Evolutionary conservation across 352 stramenopile genomes (phyloP), one percentile per base, ranked within the genome.

Genomic region (Globisporangium paroecandrum): DNA sequence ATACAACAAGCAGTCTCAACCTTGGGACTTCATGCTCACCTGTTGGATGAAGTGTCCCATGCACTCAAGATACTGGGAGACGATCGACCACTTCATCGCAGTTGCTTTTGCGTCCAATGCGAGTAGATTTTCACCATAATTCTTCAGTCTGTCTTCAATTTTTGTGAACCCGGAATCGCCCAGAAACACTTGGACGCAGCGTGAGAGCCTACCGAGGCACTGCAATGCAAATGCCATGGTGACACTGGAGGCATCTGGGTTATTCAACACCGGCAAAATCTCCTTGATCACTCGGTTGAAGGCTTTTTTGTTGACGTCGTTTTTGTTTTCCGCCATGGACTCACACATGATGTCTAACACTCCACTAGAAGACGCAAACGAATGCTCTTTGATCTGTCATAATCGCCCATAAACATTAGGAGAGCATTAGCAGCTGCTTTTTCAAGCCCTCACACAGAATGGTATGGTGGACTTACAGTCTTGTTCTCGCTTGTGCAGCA

Each of bases 261-360:
- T 80, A 20, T 72, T 89, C 41, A 95, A 61, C 36, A 82, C 67
- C 0, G 81, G 82, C 4, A 95, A 67, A 38, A 91, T 65, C 22
- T 93, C 82, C 53, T 93, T 92, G 32, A 93, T 58, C 49, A 95
- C 80, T 46, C 80, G 85, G 54, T 93, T 90, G 49, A 93, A 65
- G 12, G 72, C 72, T 54, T 89, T 91, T 62, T 93, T 95, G 27
- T 76, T 75, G 49, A 46, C 51, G 13, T 89, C 78, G 25, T 88
- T 73, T 34, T 79, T 81, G 20, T 72, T 66, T n/a, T 69, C 59
- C 15, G 70, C 68, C 34, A 93, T 58, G 8, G 77, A 82, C 10
- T 57, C 47, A 34, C 79, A 80, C 22, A 91, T 58, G 3, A 74
- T 66, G n/a, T 69, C 43, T 25, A 95, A 73, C 2, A 90, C 67